Percentiles rank a stretch among this genome's conserved stretches.
Conservation (phyloP, 805 yeast genomes). For the Diddensiella caesifluorescens region DNA sequence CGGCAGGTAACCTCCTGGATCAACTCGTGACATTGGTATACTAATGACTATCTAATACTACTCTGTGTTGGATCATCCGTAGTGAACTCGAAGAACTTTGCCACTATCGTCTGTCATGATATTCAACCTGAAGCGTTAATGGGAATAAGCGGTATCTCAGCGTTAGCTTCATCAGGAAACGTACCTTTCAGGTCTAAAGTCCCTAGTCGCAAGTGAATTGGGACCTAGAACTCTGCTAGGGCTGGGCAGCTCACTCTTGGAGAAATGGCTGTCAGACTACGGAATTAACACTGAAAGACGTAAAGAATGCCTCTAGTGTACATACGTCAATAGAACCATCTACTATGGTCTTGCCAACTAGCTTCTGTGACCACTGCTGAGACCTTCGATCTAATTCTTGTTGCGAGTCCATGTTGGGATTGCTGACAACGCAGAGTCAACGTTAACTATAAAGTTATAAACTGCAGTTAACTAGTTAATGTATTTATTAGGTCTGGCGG, state of each 20-base stretch:
- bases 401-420: too few relatives aligned
- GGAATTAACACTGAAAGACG: too few relatives aligned
- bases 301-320: too few relatives aligned
- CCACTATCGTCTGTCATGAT: conserved; percentile 19
- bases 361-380: conserved; percentile 16
- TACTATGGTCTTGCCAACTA: conserved; percentile 16
- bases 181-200: conserved; percentile 22
- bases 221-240: conserved; percentile 22
- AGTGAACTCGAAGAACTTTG: conserved; percentile 19
- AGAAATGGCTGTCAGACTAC: conserved; percentile 5
- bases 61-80: conserved; percentile 14
- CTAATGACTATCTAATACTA: not conserved
- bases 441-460: too few relatives aligned
- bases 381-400: too few relatives aligned
- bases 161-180: conserved; percentile 1
- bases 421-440: too few relatives aligned
- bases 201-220: conserved; percentile 21
- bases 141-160: not conserved
- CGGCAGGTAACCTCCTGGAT: conserved; percentile 46
- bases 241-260: conserved; percentile 17
- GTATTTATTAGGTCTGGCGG: too few relatives aligned
- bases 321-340: conserved; percentile 6
- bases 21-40: conserved; percentile 26
- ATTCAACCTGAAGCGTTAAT: conserved; percentile 16
- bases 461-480: too few relatives aligned